Conservation (phyloP, 768 basidiomycete genomes). For the Mycena albidolilacea region DNA sequence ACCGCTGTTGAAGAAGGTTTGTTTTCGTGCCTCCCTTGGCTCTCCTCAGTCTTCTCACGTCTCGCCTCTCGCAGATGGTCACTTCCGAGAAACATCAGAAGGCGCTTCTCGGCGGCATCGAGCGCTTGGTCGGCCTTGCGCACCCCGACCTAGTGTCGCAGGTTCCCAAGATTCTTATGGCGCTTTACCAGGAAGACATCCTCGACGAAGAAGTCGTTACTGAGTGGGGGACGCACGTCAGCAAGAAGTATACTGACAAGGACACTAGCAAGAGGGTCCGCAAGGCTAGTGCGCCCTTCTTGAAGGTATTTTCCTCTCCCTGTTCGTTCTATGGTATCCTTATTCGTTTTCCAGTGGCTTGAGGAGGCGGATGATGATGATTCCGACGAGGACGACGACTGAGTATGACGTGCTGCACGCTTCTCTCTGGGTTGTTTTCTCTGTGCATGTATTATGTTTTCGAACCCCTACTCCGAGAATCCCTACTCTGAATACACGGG, state of each 20-base stretch:
- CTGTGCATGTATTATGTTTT: conserved; percentile 17
- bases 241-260: conserved; percentile 96
- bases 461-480: conserved; percentile 31
- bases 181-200: conserved; percentile 91
- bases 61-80: conserved; percentile 70
- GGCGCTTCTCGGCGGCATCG: conserved; percentile 92
- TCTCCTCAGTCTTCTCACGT: conserved; percentile 26
- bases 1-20: conserved; percentile 83
- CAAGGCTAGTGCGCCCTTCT: conserved; percentile 95
- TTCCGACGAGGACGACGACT: conserved; percentile 56
- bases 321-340: conserved; percentile 19
- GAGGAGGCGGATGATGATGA: conserved; percentile 90
- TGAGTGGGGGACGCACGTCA: conserved; percentile 96
- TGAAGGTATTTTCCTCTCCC: conserved; percentile 72
- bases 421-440: neutral
- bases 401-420: neutral
- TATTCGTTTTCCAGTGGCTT: conserved; percentile 73
- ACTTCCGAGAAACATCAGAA: conserved; percentile 97
- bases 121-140: conserved; percentile 83
- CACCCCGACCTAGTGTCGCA: conserved; percentile 78
- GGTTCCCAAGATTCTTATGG: conserved; percentile 95
- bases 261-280: conserved; percentile 96
- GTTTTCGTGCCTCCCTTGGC: conserved; percentile 38
- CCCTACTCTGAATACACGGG: conserved; percentile 34
- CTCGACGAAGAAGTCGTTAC: conserved; percentile 92